Base-by-base conservation (phyloP, 2,329 filamentous ascomycete species). In the Zalaria sp. region DNA sequence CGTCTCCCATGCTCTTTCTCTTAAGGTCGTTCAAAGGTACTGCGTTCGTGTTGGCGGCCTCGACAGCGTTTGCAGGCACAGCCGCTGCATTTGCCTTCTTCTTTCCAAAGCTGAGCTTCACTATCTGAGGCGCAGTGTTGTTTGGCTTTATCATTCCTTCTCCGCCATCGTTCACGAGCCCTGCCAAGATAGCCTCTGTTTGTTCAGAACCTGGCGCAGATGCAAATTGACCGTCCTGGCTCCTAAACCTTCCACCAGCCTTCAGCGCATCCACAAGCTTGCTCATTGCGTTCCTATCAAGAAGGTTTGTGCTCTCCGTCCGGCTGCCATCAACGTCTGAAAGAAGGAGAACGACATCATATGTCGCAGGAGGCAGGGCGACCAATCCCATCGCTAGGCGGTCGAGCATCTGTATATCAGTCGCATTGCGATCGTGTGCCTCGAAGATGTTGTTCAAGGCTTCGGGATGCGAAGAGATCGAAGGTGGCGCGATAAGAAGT, bases 341-440 rank as follows among this genome's bases (percentile, higher is more conserved):
- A 47, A 96, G 78, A 41, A 98, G 73, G 38, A 95, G 74, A 35
- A 96, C 75, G 35, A 83, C 65, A 59, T 93, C 84, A 68, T 98
- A 98, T 42, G 83, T 83, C 38, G 75, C 67, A 41, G 74, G 52
- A 1, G 88, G 82, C 0, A 98, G 77, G 5, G 78, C 69, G 43
- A 91, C 84, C 32, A 94, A 71, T 47, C 86, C 86, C 31, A 83
- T 75, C 2, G 83, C 78, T 34, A 98, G 75, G 40, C 91, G 85
- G 66, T 98, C 91, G 47, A 98, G 82, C 91, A 98, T 98, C 63
- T 96, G 91, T 41, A 98, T 72, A 58, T 98, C 91, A 47, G 87
- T 89, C 37, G 73, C 69, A 48, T 72, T 67, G 57, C 86, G 81
- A 60, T 91, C 79, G 66, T 85, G 79, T 43, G 77, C 68, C 45